Conservation (phyloP, 2,329 filamentous ascomycete genomes). For the Ophiosphaerella korrae region DNA sequence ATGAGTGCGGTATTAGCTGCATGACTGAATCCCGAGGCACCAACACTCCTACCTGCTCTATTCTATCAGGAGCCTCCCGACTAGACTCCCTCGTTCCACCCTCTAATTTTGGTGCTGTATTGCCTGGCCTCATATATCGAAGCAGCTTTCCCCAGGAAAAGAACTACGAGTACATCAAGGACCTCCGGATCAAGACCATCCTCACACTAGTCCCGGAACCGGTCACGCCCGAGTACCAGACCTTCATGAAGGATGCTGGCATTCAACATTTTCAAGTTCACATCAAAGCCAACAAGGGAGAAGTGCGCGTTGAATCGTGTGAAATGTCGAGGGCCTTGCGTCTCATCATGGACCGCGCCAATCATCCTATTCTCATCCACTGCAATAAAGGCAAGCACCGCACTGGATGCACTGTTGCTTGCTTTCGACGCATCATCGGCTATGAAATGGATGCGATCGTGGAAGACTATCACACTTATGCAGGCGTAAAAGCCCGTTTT, state of each 20-base stretch:
- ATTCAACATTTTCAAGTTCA: conserved; percentile 77
- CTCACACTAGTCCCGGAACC: conserved; percentile 64
- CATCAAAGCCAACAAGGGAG: conserved; percentile 87
- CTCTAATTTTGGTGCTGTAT: conserved; percentile 76
- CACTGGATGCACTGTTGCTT: conserved; percentile 85
- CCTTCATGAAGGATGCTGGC: conserved; percentile 68
- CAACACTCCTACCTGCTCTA: conserved; percentile 19
- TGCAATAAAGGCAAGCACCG: conserved; percentile 95
- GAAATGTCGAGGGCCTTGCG: conserved; percentile 73
- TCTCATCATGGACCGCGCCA: conserved; percentile 71
- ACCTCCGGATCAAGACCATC: conserved; percentile 76
- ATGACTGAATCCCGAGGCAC: conserved; percentile 20
- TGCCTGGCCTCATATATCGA: conserved; percentile 74
- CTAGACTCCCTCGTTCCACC: conserved; percentile 56
- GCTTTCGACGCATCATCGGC: conserved; percentile 71
- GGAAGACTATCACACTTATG: conserved; percentile 73
- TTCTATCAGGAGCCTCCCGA: conserved; percentile 34
- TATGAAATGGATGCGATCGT: conserved; percentile 68
- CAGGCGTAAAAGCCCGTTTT: conserved; percentile 55
- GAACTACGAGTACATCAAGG: conserved; percentile 72
- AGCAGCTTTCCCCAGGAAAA: conserved; percentile 77
- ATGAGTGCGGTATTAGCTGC: conserved; percentile 18
- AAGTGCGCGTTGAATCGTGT: conserved; percentile 45
- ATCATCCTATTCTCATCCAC: conserved; percentile 84
- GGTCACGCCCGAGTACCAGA: conserved; percentile 54